Evolutionary conservation across 345 rosid genomes (phyloP).

Genomic region (Gossypium bickii): DNA sequence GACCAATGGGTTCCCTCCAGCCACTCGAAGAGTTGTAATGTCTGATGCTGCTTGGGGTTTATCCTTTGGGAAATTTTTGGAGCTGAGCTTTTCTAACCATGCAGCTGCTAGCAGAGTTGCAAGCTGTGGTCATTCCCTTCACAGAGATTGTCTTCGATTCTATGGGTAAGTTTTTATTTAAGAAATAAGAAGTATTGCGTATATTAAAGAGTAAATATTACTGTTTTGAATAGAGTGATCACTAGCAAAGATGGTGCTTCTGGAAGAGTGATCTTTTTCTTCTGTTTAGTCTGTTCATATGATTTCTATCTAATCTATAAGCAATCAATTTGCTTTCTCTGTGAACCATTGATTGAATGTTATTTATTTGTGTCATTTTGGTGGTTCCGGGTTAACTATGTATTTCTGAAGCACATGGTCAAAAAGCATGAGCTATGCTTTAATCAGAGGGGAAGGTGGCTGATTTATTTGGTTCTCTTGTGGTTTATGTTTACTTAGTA

Average conservation of each 20-base stretch:
- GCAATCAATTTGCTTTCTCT: slow-evolving; percentile 2
- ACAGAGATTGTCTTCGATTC: slow-evolving; percentile 97
- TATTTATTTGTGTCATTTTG: neutral
- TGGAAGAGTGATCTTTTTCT: neutral
- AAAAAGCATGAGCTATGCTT: neutral
- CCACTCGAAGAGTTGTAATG: slow-evolving; percentile 92
- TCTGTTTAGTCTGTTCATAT: neutral
- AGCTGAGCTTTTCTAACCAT: slow-evolving; percentile 97
- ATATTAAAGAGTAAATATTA: neutral
- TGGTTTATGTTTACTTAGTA: neutral
- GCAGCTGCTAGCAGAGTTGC: slow-evolving; percentile 99
- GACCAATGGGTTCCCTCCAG: slow-evolving; percentile 76
- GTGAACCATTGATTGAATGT: neutral
- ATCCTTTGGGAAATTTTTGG: slow-evolving; percentile 95
- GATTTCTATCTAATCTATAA: neutral
- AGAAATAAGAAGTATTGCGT: neutral
- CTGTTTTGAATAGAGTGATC: neutral
- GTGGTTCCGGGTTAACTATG: neutral
- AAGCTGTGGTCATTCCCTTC: slow-evolving; percentile 96
- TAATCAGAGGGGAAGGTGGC: neutral
- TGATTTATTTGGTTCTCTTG: slow-evolving; percentile 4
- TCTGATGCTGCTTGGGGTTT: slow-evolving; percentile 99
- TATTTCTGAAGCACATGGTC: slow-evolving; percentile 2
- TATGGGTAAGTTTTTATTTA: slow-evolving; percentile 61
- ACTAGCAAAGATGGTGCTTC: neutral